These are phyloP conservation scores for Achlya hypogyna DNA, from an alignment of 352 stramenopile species.

Conservation along the genomic window DNA sequence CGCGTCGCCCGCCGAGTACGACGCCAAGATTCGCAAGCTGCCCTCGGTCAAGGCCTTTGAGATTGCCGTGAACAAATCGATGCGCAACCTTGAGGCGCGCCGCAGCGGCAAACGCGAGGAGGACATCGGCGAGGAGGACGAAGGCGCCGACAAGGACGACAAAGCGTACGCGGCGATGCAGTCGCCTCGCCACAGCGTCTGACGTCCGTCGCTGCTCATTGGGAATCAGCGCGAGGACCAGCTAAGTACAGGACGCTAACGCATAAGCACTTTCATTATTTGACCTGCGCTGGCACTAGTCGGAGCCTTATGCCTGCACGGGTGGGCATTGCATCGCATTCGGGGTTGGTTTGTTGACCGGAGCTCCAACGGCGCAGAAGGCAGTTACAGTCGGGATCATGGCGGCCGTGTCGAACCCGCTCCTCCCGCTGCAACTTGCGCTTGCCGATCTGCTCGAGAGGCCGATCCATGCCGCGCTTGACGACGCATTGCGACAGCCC, in stretches of 20 bases:
- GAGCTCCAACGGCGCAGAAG: no score
- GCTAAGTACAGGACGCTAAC: background rate
- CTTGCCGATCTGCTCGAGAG: background rate
- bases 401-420: background rate
- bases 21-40: conserved; percentile 12
- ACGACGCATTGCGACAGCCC: background rate
- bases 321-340: no score
- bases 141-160: background rate
- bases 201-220: background rate
- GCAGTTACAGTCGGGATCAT: no score
- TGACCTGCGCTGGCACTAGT: no score
- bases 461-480: background rate
- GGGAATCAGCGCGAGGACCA: conserved; percentile 10
- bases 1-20: conserved; percentile 7
- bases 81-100: conserved; percentile 1
- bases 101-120: background rate
- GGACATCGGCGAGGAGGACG: background rate
- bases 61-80: background rate
- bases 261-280: background rate
- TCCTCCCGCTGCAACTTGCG: background rate
- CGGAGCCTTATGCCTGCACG: no score
- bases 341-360: no score
- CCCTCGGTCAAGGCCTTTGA: conserved; percentile 11
- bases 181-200: background rate
- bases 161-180: background rate